Evolutionary conservation across 495 filamentous ascomycete genomes (phyloP), one percentile per base, ranked within the genome.

Genomic region (Xylaria curta): DNA sequence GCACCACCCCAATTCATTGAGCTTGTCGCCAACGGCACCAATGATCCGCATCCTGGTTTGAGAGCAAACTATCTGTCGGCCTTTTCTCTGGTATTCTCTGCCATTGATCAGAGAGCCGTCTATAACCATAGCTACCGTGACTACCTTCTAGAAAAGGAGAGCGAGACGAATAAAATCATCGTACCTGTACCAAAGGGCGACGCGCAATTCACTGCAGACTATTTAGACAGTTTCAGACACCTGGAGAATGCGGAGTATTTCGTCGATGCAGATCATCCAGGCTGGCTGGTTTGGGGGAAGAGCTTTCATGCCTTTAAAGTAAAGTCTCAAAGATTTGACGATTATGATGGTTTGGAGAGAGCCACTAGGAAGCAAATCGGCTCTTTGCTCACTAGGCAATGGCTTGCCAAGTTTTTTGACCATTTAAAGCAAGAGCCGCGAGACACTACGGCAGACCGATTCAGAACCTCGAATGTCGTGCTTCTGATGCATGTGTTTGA

Each of bases 361-460:
- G 85, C 87, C 1, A 89, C 90, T 26, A 90, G 94, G n/a, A 86
- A 87, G 46, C 91, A 93, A 75, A 96, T 99, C 75, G 97, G 93
- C 53, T 87, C 86, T 61, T 78, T 94, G 49, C 85, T 99, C 64
- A 91, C 92, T 69, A 89, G 90, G 56, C 85, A 93, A 68, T 98
- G 96, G 97, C 92, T 97, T 73, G 87, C 89, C 67, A 91, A 90
- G 60, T 96, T 91, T 81, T 99, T 98, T 76, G 91, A 87, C 47
- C 97, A 94, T 78, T 85, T 98, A 82, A 99, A 98, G 82, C 96
- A 99, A 80, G 96, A 99, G 81, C 96, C 96, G 19, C 89, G 95
- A 31, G 96, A 99, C 80, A 82, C 90, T 15, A 82, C 84, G 3
- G 86, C 92, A 0, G 96, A 99, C 78, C 90, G 96, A 56, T 98